These are phyloP conservation scores for Claviceps africana DNA, from an alignment of 2,329 filamentous ascomycete species.

Conservation along the genomic window DNA sequence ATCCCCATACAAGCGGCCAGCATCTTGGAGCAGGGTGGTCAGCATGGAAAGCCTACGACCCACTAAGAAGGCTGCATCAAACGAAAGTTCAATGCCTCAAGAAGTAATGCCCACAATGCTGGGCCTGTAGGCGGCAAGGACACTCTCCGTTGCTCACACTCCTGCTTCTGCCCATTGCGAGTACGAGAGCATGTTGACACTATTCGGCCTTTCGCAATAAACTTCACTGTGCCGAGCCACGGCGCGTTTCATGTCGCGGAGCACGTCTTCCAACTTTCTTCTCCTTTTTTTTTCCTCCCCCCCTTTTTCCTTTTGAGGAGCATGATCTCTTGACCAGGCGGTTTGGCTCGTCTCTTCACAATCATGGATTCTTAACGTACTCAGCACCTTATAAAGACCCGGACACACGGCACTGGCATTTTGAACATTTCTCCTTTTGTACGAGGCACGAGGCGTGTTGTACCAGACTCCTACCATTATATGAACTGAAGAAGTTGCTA, in stretches of 20 bases:
- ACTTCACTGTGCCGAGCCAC: too few species aligned
- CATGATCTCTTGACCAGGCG: too few species aligned
- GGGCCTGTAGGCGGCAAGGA: conserved; percentile 11
- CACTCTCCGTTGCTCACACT: background rate
- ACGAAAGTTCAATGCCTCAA: conserved; percentile 12
- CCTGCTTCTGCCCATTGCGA: background rate
- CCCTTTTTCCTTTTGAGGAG: too few species aligned
- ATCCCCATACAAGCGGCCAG: conserved; percentile 24
- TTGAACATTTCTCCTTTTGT: background rate
- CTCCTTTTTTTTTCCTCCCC: too few species aligned
- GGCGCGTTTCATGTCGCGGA: background rate
- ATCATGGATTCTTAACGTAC: background rate
- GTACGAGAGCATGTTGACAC: background rate
- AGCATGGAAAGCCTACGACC: conserved; percentile 25
- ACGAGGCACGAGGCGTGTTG: background rate
- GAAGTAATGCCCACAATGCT: conserved; percentile 13
- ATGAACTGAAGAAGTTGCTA: background rate
- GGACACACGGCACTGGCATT: background rate
- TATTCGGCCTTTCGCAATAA: background rate
- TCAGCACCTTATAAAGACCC: background rate
- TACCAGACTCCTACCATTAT: background rate
- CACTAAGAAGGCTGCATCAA: conserved; percentile 21
- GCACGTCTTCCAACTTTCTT: background rate
- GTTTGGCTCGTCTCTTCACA: background rate
- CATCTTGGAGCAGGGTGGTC: conserved; percentile 24